Evolutionary conservation across 1,284 basidiomycete species (phyloP).

Genomic region (Earliella scabrosa): DNA sequence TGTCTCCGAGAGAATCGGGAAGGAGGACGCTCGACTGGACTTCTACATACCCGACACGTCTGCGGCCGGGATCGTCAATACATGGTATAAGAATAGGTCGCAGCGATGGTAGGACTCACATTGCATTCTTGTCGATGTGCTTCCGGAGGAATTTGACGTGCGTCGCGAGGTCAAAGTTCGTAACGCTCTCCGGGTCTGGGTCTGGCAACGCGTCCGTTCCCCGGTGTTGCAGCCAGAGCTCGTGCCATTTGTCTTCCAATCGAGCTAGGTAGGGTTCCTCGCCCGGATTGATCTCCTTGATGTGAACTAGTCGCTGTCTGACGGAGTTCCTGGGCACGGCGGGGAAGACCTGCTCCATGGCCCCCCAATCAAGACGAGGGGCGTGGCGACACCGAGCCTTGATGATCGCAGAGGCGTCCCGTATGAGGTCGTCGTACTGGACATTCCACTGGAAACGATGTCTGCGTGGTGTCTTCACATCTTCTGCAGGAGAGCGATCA

Average conservation of each 20-base stretch:
- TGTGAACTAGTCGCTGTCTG: conserved; percentile 61
- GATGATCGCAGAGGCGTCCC: conserved; percentile 85
- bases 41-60: conserved; percentile 63
- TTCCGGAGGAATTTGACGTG: conserved; percentile 83
- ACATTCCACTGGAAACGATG: conserved; percentile 82
- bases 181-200: conserved; percentile 65
- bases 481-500: background rate
- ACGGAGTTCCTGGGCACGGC: conserved; percentile 69
- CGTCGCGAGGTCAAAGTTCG: conserved; percentile 75
- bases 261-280: conserved; percentile 78
- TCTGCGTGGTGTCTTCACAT: conserved; percentile 32
- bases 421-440: conserved; percentile 86
- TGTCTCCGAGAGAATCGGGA: conserved; percentile 49
- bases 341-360: conserved; percentile 80
- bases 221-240: conserved; percentile 74
- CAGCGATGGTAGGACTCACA: conserved; percentile 60
- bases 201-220: conserved; percentile 75
- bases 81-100: no score
- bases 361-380: conserved; percentile 68
- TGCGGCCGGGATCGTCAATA: conserved; percentile 35
- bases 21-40: conserved; percentile 44
- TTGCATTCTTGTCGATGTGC: conserved; percentile 81
- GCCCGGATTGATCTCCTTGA: conserved; percentile 61
- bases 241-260: conserved; percentile 82
- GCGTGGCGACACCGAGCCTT: conserved; percentile 71